phyloP scores from a whole-genome alignment of 1,284 basidiomycete species.

The Irpex lacteus region DNA sequence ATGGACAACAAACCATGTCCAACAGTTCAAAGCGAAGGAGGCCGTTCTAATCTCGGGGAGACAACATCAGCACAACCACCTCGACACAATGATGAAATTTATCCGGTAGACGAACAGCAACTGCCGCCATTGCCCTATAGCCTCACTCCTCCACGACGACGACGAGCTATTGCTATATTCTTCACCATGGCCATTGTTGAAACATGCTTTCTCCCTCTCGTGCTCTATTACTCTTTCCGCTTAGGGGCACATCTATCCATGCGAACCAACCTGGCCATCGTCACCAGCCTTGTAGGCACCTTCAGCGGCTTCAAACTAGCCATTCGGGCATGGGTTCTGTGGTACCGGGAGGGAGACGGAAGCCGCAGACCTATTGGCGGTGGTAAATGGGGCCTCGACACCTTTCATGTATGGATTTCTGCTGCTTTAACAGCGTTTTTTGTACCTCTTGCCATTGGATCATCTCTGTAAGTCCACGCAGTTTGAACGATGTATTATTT shows the following conservation, averaged over 20 bases:
- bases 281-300: constrained; percentile 30
- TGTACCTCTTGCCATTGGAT: constrained; percentile 31
- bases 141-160: constrained; percentile 19
- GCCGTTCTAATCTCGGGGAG: background rate
- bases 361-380: constrained; percentile 28
- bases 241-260: constrained; percentile 31
- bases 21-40: background rate
- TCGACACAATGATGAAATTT: background rate
- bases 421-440: constrained; percentile 29
- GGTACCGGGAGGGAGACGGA: constrained; percentile 24
- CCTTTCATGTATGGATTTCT: constrained; percentile 27
- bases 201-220: constrained; percentile 30
- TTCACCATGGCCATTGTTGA: constrained; percentile 29
- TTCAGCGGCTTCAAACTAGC: constrained; percentile 31
- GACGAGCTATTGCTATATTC: constrained; percentile 25
- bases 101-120: background rate
- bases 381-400: constrained; percentile 29
- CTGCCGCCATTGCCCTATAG: constrained; percentile 30
- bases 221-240: constrained; percentile 30
- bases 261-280: constrained; percentile 33
- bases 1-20: too few relatives aligned
- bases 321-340: constrained; percentile 25
- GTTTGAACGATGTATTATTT: background rate
- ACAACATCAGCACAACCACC: background rate
- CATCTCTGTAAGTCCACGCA: constrained; percentile 26